These are phyloP conservation scores for Daldinia caldariorum DNA, from an alignment of 495 filamentous ascomycete genomes.

Conservation along the genomic window DNA sequence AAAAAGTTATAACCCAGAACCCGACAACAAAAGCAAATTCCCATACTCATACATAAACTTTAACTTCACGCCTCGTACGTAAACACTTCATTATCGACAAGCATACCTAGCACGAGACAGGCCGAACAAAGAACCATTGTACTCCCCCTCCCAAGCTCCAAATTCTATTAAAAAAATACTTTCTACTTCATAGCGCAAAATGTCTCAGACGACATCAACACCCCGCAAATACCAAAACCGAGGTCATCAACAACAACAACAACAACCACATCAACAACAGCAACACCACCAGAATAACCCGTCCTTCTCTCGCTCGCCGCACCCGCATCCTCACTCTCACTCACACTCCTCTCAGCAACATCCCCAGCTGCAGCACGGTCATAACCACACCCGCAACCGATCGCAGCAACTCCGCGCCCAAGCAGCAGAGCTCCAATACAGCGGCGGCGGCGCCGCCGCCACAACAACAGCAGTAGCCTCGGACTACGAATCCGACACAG, in stretches of 20 bases:
- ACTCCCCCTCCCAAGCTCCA: neutral
- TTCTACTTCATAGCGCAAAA: constrained; percentile 5
- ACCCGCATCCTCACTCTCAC: constrained; percentile 48
- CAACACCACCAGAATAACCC: neutral
- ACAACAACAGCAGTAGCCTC: constrained; percentile 50
- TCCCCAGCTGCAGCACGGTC: constrained; percentile 29
- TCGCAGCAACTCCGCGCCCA: constrained; percentile 42
- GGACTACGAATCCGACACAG: constrained; percentile 71
- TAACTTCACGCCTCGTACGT: neutral
- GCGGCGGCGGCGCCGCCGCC: neutral
- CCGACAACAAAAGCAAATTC: neutral
- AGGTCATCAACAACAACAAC: constrained; percentile 13
- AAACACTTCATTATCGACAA: neutral
- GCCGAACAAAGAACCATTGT: neutral
- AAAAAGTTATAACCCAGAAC: neutral
- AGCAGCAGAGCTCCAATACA: constrained; percentile 19
- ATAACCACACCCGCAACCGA: constrained; percentile 34
- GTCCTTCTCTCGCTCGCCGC: constrained; percentile 23
- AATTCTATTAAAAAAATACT: neutral
- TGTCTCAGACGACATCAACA: constrained; percentile 40
- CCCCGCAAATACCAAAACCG: constrained; percentile 40
- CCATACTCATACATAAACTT: neutral
- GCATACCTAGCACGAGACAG: neutral
- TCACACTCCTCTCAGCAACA: constrained; percentile 46
- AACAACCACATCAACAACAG: neutral